Evolutionary conservation across 1,139 yeast species (phyloP).

Genomic region (Arxiozyma bovina): DNA sequence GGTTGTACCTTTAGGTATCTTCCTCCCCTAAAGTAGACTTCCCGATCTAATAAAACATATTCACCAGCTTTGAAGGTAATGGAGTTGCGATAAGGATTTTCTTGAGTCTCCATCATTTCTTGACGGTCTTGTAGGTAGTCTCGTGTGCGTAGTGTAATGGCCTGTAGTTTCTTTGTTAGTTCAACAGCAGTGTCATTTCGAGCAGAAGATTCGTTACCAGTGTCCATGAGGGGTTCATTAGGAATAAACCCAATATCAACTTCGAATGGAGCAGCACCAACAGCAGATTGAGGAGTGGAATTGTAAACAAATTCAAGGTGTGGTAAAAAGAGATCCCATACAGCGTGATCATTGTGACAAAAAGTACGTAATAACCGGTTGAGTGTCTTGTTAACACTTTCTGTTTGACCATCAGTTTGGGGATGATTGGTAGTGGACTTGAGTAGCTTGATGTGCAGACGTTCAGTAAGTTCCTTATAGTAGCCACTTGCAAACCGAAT

Average conservation of each 20-base stretch:
- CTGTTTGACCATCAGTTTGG: constrained; percentile 8
- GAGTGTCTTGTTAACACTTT: constrained; percentile 14
- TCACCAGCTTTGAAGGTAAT: constrained; percentile 96
- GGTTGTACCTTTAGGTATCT: constrained; percentile 9
- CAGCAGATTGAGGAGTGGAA: constrained; percentile 3
- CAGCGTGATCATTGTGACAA: constrained; percentile 4
- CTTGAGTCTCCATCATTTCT: constrained; percentile 4
- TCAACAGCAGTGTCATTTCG: background rate
- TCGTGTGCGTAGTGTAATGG: background rate
- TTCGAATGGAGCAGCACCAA: constrained; percentile 8
- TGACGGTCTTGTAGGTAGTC: constrained; percentile 6
- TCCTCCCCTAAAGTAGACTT: constrained; percentile 8
- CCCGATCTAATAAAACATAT: constrained; percentile 37
- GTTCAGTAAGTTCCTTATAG: constrained; percentile 9
- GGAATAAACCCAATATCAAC: constrained; percentile 11
- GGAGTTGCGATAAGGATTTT: constrained; percentile 54
- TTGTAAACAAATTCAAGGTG: constrained; percentile 7
- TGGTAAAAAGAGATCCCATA: constrained; percentile 9
- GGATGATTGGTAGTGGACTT: constrained; percentile 21
- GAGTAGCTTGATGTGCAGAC: constrained; percentile 10
- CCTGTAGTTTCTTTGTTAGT: background rate
- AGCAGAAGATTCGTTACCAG: background rate
- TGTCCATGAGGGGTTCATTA: constrained; percentile 4
- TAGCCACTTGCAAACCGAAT: constrained; percentile 6
- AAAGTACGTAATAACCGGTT: constrained; percentile 12